phyloP scores from a whole-genome alignment of 2,329 filamentous ascomycete species.

The Fusarium bactridioides region DNA sequence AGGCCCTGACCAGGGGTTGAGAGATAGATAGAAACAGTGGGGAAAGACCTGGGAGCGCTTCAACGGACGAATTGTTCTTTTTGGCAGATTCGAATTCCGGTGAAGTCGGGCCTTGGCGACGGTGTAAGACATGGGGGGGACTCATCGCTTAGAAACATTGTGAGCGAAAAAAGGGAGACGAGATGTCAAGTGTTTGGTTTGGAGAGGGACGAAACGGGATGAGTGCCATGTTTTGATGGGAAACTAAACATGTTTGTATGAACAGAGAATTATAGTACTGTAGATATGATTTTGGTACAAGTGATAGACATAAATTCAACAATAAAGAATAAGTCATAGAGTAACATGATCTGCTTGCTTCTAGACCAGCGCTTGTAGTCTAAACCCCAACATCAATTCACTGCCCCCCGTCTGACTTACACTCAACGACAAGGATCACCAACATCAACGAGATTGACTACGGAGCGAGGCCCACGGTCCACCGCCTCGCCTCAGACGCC shows the following conservation, averaged over 20 bases:
- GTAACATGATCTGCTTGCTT: neutral
- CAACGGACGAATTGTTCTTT: slow-evolving; percentile 1
- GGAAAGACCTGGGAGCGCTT: neutral
- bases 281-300: neutral
- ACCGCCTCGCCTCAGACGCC: slow-evolving; percentile 13
- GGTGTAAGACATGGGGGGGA: slow-evolving; percentile 15
- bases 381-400: neutral
- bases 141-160: neutral
- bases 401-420: neutral
- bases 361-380: slow-evolving; percentile 30
- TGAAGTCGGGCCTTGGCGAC: slow-evolving; percentile 38
- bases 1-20: slow-evolving; percentile 4
- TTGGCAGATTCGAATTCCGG: slow-evolving; percentile 41
- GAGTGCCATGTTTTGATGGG: slow-evolving; percentile 5
- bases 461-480: slow-evolving; percentile 15
- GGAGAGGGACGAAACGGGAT: slow-evolving; percentile 12
- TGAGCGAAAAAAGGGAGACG: neutral
- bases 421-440: neutral
- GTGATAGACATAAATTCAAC: neutral
- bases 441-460: slow-evolving; percentile 20
- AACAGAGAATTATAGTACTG: neutral
- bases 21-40: neutral
- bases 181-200: neutral
- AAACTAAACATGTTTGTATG: slow-evolving; percentile 5
- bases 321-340: neutral